phyloP scores from a whole-genome alignment of 495 filamentous ascomycete species.

The Podospora sp. region DNA sequence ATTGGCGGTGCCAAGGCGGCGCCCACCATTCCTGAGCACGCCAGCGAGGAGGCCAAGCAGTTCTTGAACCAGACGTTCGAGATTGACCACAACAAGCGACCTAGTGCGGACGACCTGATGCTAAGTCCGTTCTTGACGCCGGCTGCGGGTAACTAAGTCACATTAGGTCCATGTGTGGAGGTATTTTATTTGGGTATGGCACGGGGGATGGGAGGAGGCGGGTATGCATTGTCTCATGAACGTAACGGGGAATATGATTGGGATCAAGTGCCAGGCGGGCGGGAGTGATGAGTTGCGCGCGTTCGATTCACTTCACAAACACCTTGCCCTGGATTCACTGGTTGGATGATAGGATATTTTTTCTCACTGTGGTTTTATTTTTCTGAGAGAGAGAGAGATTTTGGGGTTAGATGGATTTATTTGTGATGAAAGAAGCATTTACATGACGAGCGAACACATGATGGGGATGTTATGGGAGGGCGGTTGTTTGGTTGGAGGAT shows the following conservation, averaged over 20 bases:
- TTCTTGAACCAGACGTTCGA: slow-evolving; percentile 93
- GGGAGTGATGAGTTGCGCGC: background rate
- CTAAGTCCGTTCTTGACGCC: slow-evolving; percentile 77
- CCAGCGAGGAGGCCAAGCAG: slow-evolving; percentile 78
- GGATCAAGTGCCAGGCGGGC: background rate
- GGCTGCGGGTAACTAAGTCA: slow-evolving; percentile 12
- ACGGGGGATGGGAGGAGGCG: background rate
- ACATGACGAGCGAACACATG: background rate
- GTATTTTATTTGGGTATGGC: background rate
- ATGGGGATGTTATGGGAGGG: background rate
- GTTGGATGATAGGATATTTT: background rate
- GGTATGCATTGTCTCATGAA: background rate
- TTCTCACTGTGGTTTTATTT: background rate
- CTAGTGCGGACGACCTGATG: slow-evolving; percentile 87
- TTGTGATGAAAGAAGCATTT: background rate
- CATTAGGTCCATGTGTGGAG: background rate
- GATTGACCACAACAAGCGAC: slow-evolving; percentile 88
- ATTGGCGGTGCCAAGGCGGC: slow-evolving; percentile 86
- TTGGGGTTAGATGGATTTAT: background rate
- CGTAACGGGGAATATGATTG: background rate
- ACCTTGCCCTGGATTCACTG: background rate
- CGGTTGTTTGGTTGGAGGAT: background rate
- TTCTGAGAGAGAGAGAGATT: background rate
- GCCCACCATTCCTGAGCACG: slow-evolving; percentile 85
- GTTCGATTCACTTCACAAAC: background rate